Evolutionary conservation across 495 filamentous ascomycete genomes (phyloP).

Genomic region (Penicillium longicatenatum): DNA sequence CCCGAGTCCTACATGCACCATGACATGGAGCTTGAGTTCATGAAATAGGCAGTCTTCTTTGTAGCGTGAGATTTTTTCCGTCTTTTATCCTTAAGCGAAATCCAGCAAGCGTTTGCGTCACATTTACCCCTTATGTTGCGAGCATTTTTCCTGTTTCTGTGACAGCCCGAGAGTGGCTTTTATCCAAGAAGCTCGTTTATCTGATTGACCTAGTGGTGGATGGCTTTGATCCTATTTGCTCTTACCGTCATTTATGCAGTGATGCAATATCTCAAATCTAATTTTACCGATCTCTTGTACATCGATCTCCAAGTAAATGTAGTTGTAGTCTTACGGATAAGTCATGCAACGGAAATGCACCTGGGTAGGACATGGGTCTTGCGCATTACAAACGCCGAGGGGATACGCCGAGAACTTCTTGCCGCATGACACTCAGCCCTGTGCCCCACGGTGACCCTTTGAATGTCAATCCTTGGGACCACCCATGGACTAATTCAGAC

Average conservation of each 20-base stretch:
- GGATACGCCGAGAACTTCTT: background rate
- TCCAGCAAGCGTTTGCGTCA: slow-evolving; percentile 2
- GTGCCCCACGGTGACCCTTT: background rate
- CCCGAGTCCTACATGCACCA: slow-evolving; percentile 7
- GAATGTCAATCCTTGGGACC: background rate
- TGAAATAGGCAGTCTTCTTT: slow-evolving; percentile 7
- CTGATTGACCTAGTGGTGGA: background rate
- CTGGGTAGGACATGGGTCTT: background rate
- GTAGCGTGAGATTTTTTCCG: background rate
- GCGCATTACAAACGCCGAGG: background rate
- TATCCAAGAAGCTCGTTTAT: too few species aligned
- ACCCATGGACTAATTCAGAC: background rate
- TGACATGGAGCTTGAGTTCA: slow-evolving; percentile 24
- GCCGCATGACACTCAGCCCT: slow-evolving; percentile 16
- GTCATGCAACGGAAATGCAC: background rate
- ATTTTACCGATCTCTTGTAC: background rate
- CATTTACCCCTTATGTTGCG: background rate
- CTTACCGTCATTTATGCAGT: too few species aligned
- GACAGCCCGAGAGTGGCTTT: background rate
- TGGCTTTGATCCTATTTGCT: background rate
- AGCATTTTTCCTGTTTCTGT: background rate
- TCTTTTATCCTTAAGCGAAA: slow-evolving; percentile 4
- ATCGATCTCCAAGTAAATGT: background rate
- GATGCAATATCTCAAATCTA: too few species aligned
- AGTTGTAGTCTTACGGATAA: too few species aligned